A percentile compares a stretch with the other conserved stretches of the same genome.
Evolutionary conservation across 257 asterid genomes (phyloP).

Genomic region (Agastache rugosa): DNA sequence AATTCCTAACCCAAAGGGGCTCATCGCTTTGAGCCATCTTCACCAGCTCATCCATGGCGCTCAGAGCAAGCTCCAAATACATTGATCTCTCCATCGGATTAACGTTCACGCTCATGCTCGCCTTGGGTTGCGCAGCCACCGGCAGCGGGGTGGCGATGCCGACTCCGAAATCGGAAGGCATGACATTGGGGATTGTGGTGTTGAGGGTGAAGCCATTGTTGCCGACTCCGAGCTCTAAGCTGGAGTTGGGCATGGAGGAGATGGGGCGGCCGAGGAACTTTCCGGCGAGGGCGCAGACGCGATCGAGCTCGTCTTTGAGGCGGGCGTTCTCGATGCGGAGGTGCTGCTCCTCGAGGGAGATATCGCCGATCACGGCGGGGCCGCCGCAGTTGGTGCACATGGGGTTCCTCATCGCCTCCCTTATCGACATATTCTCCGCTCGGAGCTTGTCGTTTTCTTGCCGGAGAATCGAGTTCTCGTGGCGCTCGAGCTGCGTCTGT

Average conservation of each 20-base stretch:
- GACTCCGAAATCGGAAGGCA: slow-evolving; percentile 51
- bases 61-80: slow-evolving; percentile 84
- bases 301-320: slow-evolving; percentile 66
- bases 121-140: slow-evolving; percentile 29
- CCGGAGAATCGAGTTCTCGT: slow-evolving; percentile 58
- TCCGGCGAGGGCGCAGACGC: slow-evolving; percentile 54
- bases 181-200: slow-evolving; percentile 35
- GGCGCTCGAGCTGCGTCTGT: slow-evolving; percentile 68
- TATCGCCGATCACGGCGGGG: slow-evolving; percentile 60
- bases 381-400: slow-evolving; percentile 71
- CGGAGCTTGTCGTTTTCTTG: slow-evolving; percentile 70
- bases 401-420: slow-evolving; percentile 65
- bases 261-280: slow-evolving; percentile 60
- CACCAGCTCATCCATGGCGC: slow-evolving; percentile 86
- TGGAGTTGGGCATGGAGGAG: slow-evolving; percentile 53
- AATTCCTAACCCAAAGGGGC: slow-evolving; percentile 79
- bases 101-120: neutral
- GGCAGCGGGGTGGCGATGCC: slow-evolving; percentile 48
- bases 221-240: slow-evolving; percentile 85
- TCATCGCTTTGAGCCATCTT: slow-evolving; percentile 78
- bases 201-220: slow-evolving; percentile 51
- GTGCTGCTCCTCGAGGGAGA: slow-evolving; percentile 67
- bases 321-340: slow-evolving; percentile 63
- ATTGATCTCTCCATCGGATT: slow-evolving; percentile 62
- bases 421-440: slow-evolving; percentile 59